Percentiles rank a stretch among this genome's conserved stretches.
These are phyloP conservation scores for Inonotus obliquus DNA, from an alignment of 1,284 basidiomycete species.

Conservation along the genomic window DNA sequence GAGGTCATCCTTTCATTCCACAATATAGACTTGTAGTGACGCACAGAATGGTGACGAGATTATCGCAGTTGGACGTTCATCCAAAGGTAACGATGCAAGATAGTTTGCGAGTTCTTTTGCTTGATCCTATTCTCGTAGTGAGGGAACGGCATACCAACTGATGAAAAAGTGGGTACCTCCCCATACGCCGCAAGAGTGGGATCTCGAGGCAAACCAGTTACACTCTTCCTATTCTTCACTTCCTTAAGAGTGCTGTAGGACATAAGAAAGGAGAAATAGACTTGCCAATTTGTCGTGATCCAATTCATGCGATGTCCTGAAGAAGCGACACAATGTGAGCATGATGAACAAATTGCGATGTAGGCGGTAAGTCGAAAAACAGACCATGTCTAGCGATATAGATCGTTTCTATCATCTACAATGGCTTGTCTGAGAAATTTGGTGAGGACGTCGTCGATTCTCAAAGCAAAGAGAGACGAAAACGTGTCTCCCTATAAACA, in stretches of 20 bases:
- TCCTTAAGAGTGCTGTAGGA: neutral
- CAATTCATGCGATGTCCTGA: slow-evolving; percentile 70
- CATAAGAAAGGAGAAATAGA: neutral
- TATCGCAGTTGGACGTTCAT: slow-evolving; percentile 70
- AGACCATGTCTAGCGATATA: slow-evolving; percentile 79
- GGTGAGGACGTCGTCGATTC: neutral
- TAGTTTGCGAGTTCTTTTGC: slow-evolving; percentile 66
- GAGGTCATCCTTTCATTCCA: neutral
- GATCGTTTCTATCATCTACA: slow-evolving; percentile 52
- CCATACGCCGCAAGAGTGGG: slow-evolving; percentile 77
- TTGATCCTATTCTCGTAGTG: slow-evolving; percentile 46
- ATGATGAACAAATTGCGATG: neutral
- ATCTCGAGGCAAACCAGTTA: slow-evolving; percentile 70
- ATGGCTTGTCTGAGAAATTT: neutral
- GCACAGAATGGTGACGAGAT: slow-evolving; percentile 78
- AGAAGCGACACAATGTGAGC: neutral
- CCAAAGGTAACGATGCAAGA: slow-evolving; percentile 58
- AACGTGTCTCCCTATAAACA: too few relatives aligned
- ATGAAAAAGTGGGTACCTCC: slow-evolving; percentile 37
- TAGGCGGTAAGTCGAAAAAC: slow-evolving; percentile 13
- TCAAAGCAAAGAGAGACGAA: neutral
- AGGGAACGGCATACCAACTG: too few relatives aligned
- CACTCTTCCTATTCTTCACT: slow-evolving; percentile 46
- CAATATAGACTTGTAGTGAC: slow-evolving; percentile 23
- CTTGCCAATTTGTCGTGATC: slow-evolving; percentile 61